Conservation (phyloP, 176 grass and related monocot species). For the Panicum miliaceum region DNA sequence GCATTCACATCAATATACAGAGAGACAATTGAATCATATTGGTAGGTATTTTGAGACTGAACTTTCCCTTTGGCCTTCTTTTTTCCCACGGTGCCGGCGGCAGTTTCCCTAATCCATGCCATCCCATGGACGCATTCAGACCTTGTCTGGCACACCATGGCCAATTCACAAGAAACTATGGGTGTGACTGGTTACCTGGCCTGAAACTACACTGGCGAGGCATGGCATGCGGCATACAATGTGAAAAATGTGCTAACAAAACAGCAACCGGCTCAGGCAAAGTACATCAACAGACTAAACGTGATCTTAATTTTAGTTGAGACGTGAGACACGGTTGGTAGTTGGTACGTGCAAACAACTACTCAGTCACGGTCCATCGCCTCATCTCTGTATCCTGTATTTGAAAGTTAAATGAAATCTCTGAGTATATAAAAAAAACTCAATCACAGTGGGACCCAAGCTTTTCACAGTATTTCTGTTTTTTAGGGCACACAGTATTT, state of each 20-base stretch:
- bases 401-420: no score
- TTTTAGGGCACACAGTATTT: no score
- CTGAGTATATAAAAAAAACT: no score
- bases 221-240: background rate
- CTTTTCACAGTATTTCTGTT: background rate
- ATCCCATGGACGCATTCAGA: no score
- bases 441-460: no score
- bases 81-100: no score
- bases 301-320: background rate
- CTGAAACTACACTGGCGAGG: background rate
- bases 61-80: no score
- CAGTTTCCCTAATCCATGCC: no score
- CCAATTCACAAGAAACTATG: background rate
- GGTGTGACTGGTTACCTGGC: no score
- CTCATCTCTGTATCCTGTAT: no score
- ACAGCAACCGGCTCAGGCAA: background rate
- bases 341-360: constrained; percentile 9
- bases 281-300: background rate
- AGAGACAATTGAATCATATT: background rate
- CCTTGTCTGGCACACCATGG: no score
- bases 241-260: background rate
- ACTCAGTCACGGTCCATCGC: no score
- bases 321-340: background rate
- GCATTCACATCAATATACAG: background rate
- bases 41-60: background rate